A percentile compares a stretch with the other conserved stretches of the same genome.
Conservation (phyloP, 768 basidiomycete species). For the Collybia mongolica region DNA sequence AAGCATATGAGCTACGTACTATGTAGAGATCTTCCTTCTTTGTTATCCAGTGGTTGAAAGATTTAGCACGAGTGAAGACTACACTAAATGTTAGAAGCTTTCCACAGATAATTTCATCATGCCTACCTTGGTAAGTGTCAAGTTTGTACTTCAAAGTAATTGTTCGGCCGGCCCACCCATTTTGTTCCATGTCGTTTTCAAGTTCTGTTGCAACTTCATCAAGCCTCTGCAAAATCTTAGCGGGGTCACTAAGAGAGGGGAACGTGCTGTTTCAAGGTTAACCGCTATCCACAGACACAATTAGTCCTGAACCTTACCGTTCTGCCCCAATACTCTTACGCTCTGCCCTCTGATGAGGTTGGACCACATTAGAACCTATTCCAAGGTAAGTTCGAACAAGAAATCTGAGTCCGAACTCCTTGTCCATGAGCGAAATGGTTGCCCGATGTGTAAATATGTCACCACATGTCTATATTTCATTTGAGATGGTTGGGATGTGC, state of each 20-base stretch:
- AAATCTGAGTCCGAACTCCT: constrained; percentile 76
- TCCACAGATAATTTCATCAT: background rate
- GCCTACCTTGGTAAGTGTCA: constrained; percentile 78
- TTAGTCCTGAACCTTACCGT: constrained; percentile 41
- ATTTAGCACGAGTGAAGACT: constrained; percentile 85
- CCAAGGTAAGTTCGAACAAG: constrained; percentile 84
- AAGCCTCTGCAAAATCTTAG: constrained; percentile 71
- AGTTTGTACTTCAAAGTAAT: constrained; percentile 93
- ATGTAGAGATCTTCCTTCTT: constrained; percentile 77
- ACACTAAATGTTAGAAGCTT: background rate
- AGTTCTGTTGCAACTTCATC: constrained; percentile 81
- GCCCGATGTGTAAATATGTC: constrained; percentile 82
- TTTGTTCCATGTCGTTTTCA: constrained; percentile 73
- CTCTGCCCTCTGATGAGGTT: constrained; percentile 74
- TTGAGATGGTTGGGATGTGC: background rate
- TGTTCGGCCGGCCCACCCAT: constrained; percentile 85
- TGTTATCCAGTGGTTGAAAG: constrained; percentile 73
- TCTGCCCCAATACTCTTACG: constrained; percentile 93
- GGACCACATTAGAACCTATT: constrained; percentile 79
- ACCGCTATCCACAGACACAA: background rate
- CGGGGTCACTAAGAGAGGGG: constrained; percentile 58
- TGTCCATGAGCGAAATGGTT: constrained; percentile 78
- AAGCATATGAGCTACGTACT: constrained; percentile 38
- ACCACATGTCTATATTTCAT: constrained; percentile 68
- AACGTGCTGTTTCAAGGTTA: constrained; percentile 60